Percentiles rank a stretch among this genome's conserved stretches.
Conservation (phyloP, 176 grass and related monocot species). For the Coix lacrymajobi region DNA sequence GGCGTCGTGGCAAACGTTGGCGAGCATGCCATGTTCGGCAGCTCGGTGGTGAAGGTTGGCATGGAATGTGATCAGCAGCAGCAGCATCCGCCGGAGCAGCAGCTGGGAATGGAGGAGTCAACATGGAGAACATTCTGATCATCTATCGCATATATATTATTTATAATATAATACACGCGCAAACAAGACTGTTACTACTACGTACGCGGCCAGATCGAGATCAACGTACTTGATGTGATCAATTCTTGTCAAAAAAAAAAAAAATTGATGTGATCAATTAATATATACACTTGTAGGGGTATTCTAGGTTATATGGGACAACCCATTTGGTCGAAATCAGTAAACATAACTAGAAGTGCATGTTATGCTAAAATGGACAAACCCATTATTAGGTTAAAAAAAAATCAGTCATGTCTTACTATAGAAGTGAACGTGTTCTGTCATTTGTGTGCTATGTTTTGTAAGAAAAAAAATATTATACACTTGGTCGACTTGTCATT, state of each 20-base stretch:
- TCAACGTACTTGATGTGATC: neutral
- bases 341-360: neutral
- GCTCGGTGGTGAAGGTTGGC: slow-evolving; percentile 29
- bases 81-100: slow-evolving; percentile 21
- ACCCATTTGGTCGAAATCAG: neutral
- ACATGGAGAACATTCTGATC: slow-evolving; percentile 65
- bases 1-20: slow-evolving; percentile 17
- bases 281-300: neutral
- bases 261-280: neutral
- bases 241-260: too few relatives aligned
- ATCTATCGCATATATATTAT: neutral
- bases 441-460: neutral
- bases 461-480: neutral
- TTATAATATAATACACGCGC: too few relatives aligned
- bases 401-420: neutral
- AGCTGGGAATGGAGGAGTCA: slow-evolving; percentile 39
- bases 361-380: slow-evolving; percentile 1
- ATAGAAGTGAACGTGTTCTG: neutral
- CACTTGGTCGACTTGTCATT: neutral
- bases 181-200: neutral
- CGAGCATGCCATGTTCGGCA: slow-evolving; percentile 35
- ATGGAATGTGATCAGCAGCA: slow-evolving; percentile 46
- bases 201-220: neutral
- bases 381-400: neutral
- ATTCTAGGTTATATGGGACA: slow-evolving; percentile 6